phyloP scores from a whole-genome alignment of 208 protist genomes.

The Trypanosoma boissoni region DNA sequence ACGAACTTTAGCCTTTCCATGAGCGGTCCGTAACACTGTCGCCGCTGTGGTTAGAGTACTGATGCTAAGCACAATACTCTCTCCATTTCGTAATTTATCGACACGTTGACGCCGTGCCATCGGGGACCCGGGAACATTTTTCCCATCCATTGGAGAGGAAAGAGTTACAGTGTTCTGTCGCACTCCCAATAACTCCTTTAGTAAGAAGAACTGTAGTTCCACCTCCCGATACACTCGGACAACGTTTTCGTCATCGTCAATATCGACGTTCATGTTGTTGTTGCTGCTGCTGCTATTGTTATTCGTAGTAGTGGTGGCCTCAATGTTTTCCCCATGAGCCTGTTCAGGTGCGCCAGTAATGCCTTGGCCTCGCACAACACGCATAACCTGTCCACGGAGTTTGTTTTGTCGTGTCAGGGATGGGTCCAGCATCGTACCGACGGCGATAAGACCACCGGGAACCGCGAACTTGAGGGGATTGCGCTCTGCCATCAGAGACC shows the following conservation, averaged over 20 bases:
- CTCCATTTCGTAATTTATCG: slow-evolving; percentile 82
- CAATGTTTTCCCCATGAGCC: too few relatives aligned
- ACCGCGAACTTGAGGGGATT: slow-evolving; percentile 98
- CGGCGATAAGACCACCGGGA: slow-evolving; percentile 98
- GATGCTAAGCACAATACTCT: slow-evolving; percentile 98
- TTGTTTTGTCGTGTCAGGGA: slow-evolving; percentile 97
- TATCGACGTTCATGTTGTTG: neutral
- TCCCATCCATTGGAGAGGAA: too few relatives aligned
- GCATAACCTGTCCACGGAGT: slow-evolving; percentile 95
- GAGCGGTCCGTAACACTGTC: slow-evolving; percentile 80
- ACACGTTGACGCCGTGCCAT: slow-evolving; percentile 34
- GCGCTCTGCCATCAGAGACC: slow-evolving; percentile 95
- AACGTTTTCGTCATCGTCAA: neutral
- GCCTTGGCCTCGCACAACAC: slow-evolving; percentile 27
- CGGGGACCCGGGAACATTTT: neutral
- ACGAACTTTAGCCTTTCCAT: slow-evolving; percentile 89
- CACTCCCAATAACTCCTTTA: slow-evolving; percentile 92
- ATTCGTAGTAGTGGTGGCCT: too few relatives aligned
- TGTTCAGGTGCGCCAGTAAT: neutral
- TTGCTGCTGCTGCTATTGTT: too few relatives aligned
- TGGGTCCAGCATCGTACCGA: slow-evolving; percentile 99
- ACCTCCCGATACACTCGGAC: slow-evolving; percentile 88
- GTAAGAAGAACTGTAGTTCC: slow-evolving; percentile 94
- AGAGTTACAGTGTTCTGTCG: neutral
- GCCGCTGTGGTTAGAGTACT: slow-evolving; percentile 94